Evolutionary conservation across 345 rosid species (phyloP).

Genomic region (Arabidopsis thaliana): TAIR10.1 NC_003074.8:15448501-15449000

Average conservation of each 20-base stretch:
- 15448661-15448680: background rate
- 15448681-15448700: background rate
- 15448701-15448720: background rate
- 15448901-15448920: too few species aligned
- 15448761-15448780: too few species aligned
- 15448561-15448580: background rate
- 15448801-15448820: conserved; percentile 34
- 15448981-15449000: too few species aligned
- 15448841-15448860: background rate
- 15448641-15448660: background rate
- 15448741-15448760: too few species aligned
- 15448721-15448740: too few species aligned
- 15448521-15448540: conserved; percentile 30
- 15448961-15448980: too few species aligned
- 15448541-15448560: background rate
- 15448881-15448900: too few species aligned
- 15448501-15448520: background rate
- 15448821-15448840: conserved; percentile 10
- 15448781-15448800: conserved; percentile 23
- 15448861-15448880: too few species aligned
- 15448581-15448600: background rate
- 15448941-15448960: too few species aligned
- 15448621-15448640: conserved; percentile 21
- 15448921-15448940: too few species aligned
- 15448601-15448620: background rate